phyloP scores from a whole-genome alignment of 768 basidiomycete genomes.

The Dendrothele bispora region DNA sequence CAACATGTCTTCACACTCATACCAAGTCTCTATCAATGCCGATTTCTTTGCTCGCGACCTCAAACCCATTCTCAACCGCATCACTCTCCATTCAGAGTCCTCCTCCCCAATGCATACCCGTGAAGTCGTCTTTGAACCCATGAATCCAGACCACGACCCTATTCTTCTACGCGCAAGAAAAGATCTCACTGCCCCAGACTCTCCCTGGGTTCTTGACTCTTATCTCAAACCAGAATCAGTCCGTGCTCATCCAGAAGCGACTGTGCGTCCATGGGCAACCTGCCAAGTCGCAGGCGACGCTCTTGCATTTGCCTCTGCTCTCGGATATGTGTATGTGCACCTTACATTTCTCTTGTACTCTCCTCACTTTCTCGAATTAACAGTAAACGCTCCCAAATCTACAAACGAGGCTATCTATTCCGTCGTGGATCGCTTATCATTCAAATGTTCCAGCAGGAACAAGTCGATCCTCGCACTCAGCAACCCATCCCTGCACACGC shows the following conservation, averaged over 20 bases:
- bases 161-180: slow-evolving; percentile 72
- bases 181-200: slow-evolving; percentile 60
- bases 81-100: slow-evolving; percentile 80
- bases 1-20: slow-evolving; percentile 49
- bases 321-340: slow-evolving; percentile 67
- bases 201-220: slow-evolving; percentile 77
- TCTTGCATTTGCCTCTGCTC: slow-evolving; percentile 73
- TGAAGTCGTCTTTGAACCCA: slow-evolving; percentile 81
- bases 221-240: slow-evolving; percentile 85
- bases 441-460: slow-evolving; percentile 85
- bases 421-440: slow-evolving; percentile 69
- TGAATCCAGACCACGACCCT: slow-evolving; percentile 69
- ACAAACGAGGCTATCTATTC: slow-evolving; percentile 80
- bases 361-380: slow-evolving; percentile 1
- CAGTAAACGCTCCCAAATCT: slow-evolving; percentile 73
- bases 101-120: slow-evolving; percentile 70
- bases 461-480: slow-evolving; percentile 73
- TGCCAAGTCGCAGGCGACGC: slow-evolving; percentile 80
- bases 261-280: slow-evolving; percentile 83
- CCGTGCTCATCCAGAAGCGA: slow-evolving; percentile 81
- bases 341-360: slow-evolving; percentile 2
- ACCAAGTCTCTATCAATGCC: slow-evolving; percentile 82
- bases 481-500: slow-evolving; percentile 75
- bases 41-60: slow-evolving; percentile 81
- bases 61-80: slow-evolving; percentile 73